Conservation (phyloP, 2,329 filamentous ascomycete genomes). For the Pseudocercospora fuligena region DNA sequence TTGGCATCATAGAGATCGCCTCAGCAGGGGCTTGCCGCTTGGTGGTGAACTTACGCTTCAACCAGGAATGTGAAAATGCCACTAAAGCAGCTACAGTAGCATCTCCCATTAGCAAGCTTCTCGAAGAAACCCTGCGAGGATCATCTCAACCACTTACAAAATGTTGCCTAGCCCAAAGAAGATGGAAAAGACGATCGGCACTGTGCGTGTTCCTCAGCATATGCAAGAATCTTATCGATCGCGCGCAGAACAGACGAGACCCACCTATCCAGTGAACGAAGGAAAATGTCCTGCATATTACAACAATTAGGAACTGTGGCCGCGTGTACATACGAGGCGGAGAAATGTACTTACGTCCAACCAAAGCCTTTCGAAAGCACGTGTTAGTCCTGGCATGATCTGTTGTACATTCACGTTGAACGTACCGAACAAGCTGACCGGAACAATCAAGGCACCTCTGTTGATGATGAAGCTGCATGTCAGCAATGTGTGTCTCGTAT, state of each 20-base stretch:
- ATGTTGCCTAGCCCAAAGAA: constrained; percentile 52
- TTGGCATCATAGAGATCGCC: constrained; percentile 1
- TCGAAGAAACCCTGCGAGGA: neutral
- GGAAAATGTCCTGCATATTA: constrained; percentile 9
- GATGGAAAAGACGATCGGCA: constrained; percentile 55
- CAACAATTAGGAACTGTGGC: neutral
- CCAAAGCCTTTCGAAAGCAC: constrained; percentile 22
- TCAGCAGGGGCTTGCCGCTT: constrained; percentile 5
- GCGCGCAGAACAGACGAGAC: neutral
- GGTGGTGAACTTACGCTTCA: constrained; percentile 15
- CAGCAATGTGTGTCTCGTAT: constrained; percentile 4
- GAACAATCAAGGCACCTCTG: constrained; percentile 74
- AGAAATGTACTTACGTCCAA: constrained; percentile 28
- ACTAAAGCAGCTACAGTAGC: constrained; percentile 20
- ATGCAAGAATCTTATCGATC: constrained; percentile 26
- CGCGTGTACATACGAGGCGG: constrained; percentile 19
- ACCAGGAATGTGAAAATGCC: constrained; percentile 30
- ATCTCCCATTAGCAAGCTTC: neutral
- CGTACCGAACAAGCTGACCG: constrained; percentile 76
- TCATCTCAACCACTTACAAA: constrained; percentile 31
- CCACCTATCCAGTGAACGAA: constrained; percentile 30
- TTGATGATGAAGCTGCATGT: constrained; percentile 20
- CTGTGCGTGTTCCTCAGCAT: constrained; percentile 38
- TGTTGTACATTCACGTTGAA: constrained; percentile 32
- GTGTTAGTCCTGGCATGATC: constrained; percentile 21